Conservation (phyloP, 2,329 filamentous ascomycete genomes). For the Periconia macrospinosa region DNA sequence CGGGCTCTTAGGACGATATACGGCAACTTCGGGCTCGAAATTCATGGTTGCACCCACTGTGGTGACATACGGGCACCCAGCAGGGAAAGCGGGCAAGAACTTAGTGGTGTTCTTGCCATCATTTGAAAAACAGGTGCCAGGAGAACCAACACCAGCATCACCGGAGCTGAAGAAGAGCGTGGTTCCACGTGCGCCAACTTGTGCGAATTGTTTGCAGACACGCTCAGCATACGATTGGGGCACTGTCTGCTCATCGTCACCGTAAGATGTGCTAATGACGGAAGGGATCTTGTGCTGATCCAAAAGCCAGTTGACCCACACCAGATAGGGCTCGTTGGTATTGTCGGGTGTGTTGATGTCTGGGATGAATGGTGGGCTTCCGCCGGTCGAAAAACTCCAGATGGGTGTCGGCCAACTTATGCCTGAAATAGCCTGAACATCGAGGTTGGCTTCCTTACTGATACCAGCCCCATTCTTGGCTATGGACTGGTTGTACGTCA, state of each 20-base stretch:
- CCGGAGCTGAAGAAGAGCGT: constrained; percentile 66
- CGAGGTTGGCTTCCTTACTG: constrained; percentile 64
- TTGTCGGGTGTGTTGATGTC: constrained; percentile 52
- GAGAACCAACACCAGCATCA: constrained; percentile 59
- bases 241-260: constrained; percentile 66
- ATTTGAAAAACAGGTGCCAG: constrained; percentile 56
- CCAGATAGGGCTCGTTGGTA: constrained; percentile 70
- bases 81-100: constrained; percentile 66
- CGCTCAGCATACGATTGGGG: constrained; percentile 62
- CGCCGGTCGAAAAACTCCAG: constrained; percentile 63
- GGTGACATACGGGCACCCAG: constrained; percentile 69
- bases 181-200: constrained; percentile 69
- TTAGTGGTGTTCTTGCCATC: constrained; percentile 59
- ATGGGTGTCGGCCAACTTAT: constrained; percentile 59
- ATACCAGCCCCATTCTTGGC: constrained; percentile 18
- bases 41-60: constrained; percentile 63
- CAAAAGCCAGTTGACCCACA: constrained; percentile 63
- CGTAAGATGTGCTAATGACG: constrained; percentile 67
- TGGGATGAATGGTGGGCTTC: constrained; percentile 56
- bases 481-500: constrained; percentile 34
- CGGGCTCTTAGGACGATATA: constrained; percentile 33
- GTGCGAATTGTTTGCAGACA: constrained; percentile 65
- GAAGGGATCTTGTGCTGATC: constrained; percentile 60
- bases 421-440: constrained; percentile 63
- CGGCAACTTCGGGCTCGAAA: constrained; percentile 57